Evolutionary conservation across 257 asterid species (phyloP), one percentile per base, ranked within the genome.

Genomic region (Lavandula angustifolia): DNA sequence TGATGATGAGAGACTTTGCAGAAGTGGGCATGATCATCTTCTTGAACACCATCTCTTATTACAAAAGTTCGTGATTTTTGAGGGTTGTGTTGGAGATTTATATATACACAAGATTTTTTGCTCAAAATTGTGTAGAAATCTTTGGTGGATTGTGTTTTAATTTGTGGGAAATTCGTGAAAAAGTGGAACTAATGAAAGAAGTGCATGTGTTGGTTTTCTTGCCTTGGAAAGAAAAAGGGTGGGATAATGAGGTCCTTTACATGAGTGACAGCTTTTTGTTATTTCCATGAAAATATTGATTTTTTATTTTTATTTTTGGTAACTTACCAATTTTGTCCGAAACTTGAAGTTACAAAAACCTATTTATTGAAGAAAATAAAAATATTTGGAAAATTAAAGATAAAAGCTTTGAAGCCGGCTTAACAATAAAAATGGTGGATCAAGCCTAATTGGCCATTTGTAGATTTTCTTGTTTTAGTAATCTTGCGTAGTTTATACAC

Each of bases 1-100:
- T 81, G 44, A 87, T 70, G 51, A 92, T 74, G 40, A 85, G 64
- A 34, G 95, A 57, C 56, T 82, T 92, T 69, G 91, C 62, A 60
- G 87, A 76, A 70, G 79, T 60, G 57, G 86, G 48, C 57, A 73
- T 84, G 56, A 79, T 68, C 87, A 85, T 81, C 67, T 77, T 88
- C 72, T 56, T 81, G 60, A 77, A 73, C 43, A 63, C 61, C 82
- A 78, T 81, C 6, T 37, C 37, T 67, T 58, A 1, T 18, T 35
- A 12, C 4, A 37, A 4, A 11, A 31, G 42, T 10, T 42, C 52
- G 56, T 42, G 42, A 13, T 38, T 33, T 62, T 42, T 63, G 49
- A 46, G 44, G 51, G 49, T 3, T 49, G 34, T 51, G 59, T 0
- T 56, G 11, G 61, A 31, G 49, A 51, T 60, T 58, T 72, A 48